These are phyloP conservation scores for Nakazawaea populi DNA, from an alignment of 805 yeast genomes.

Conservation along the genomic window DNA sequence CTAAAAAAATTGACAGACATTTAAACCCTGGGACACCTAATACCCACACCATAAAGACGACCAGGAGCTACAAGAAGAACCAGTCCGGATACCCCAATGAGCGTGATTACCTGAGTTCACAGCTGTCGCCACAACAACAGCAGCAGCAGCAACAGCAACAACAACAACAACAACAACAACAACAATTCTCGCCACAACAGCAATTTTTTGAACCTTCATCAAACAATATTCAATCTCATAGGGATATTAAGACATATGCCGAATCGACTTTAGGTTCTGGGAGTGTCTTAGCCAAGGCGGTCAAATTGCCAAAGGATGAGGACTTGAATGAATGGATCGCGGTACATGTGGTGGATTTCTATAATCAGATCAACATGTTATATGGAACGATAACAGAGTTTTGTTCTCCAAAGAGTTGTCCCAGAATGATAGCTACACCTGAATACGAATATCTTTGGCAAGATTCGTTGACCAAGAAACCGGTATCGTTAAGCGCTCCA, in stretches of 20 bases:
- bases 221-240: slow-evolving; percentile 36
- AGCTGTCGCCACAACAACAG: slow-evolving; percentile 11
- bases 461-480: slow-evolving; percentile 61
- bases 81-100: slow-evolving; percentile 16
- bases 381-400: slow-evolving; percentile 95
- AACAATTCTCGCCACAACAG: slow-evolving; percentile 13
- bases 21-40: slow-evolving; percentile 14
- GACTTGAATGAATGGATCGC: slow-evolving; percentile 93
- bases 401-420: slow-evolving; percentile 93
- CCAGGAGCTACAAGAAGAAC: slow-evolving; percentile 26
- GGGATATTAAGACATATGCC: slow-evolving; percentile 79
- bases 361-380: slow-evolving; percentile 92
- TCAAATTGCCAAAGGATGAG: slow-evolving; percentile 88
- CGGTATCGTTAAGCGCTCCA: slow-evolving; percentile 88
- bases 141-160: slow-evolving; percentile 16
- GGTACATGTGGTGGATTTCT: slow-evolving; percentile 95
- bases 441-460: slow-evolving; percentile 98
- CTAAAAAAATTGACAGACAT: slow-evolving; percentile 3
- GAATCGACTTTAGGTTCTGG: slow-evolving; percentile 95
- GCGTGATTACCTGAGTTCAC: slow-evolving; percentile 11
- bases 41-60: slow-evolving; percentile 29
- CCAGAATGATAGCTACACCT: slow-evolving; percentile 95
- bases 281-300: slow-evolving; percentile 86
- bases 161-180: slow-evolving; percentile 10
- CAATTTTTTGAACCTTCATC: slow-evolving; percentile 16